A percentile compares a stretch with the other conserved stretches of the same genome.
Conservation (phyloP, 2,329 filamentous ascomycete genomes). For the Fusarium sp. region DNA sequence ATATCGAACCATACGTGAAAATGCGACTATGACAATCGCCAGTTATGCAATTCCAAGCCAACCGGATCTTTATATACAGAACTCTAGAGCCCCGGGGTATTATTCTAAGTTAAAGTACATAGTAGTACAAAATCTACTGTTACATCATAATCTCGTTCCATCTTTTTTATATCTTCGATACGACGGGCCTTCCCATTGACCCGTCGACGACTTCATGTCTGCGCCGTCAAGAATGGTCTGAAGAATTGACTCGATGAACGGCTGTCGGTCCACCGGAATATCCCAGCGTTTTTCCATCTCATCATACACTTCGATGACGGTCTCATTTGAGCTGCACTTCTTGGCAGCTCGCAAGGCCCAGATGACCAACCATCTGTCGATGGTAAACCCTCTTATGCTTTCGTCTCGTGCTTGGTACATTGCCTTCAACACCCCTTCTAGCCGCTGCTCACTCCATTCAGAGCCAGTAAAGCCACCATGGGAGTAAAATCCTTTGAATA, state of each 20-base stretch:
- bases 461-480: slow-evolving; percentile 74
- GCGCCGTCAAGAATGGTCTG: slow-evolving; percentile 53
- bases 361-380: slow-evolving; percentile 70
- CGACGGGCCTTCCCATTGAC: slow-evolving; percentile 39
- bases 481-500: slow-evolving; percentile 83
- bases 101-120: slow-evolving; percentile 38
- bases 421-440: slow-evolving; percentile 74
- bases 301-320: slow-evolving; percentile 66
- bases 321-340: slow-evolving; percentile 63
- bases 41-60: not conserved
- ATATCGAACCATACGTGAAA: slow-evolving; percentile 4
- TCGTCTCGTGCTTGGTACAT: slow-evolving; percentile 67
- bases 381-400: slow-evolving; percentile 57
- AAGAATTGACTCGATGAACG: slow-evolving; percentile 60
- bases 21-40: not conserved
- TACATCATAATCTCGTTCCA: slow-evolving; percentile 45
- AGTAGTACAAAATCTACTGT: slow-evolving; percentile 39
- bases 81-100: slow-evolving; percentile 35
- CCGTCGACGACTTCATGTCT: slow-evolving; percentile 45
- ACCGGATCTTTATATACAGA: slow-evolving; percentile 20
- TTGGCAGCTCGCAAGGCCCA: slow-evolving; percentile 72
- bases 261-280: slow-evolving; percentile 52
- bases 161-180: slow-evolving; percentile 43
- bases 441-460: slow-evolving; percentile 76
- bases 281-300: slow-evolving; percentile 60